A percentile compares a stretch with the other conserved stretches of the same genome.
Conservation (phyloP, 2,329 filamentous ascomycete genomes). For the Phialocephala subalpina region DNA sequence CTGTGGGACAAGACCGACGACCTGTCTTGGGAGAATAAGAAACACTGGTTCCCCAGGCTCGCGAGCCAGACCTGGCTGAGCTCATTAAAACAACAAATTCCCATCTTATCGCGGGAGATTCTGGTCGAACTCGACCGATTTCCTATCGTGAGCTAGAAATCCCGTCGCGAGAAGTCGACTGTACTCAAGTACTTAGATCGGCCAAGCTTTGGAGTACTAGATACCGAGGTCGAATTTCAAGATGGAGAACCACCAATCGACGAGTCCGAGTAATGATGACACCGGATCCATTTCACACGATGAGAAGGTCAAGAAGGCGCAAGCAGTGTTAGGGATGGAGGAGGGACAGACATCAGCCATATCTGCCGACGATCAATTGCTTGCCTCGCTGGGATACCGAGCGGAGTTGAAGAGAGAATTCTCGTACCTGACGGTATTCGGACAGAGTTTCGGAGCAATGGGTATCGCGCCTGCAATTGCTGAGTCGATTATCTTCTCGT, state of each 20-base stretch:
- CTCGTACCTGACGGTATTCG: slow-evolving; percentile 43
- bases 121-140: background rate
- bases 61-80: slow-evolving; percentile 1
- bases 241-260: slow-evolving; percentile 4
- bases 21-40: background rate
- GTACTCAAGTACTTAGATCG: background rate
- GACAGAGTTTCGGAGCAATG: slow-evolving; percentile 45
- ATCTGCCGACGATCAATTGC: slow-evolving; percentile 39
- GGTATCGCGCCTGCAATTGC: slow-evolving; percentile 44
- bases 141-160: background rate
- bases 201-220: background rate
- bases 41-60: background rate
- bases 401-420: slow-evolving; percentile 45
- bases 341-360: slow-evolving; percentile 20
- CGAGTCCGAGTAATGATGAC: slow-evolving; percentile 19
- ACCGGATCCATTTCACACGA: slow-evolving; percentile 26
- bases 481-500: slow-evolving; percentile 42
- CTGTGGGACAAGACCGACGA: background rate
- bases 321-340: slow-evolving; percentile 21
- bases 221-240: background rate
- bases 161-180: no score
- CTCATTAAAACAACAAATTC: background rate
- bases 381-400: slow-evolving; percentile 42
- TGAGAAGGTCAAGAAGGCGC: slow-evolving; percentile 25
- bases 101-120: slow-evolving; percentile 6